Evolutionary conservation across 2,329 filamentous ascomycete genomes (phyloP), one percentile per base, ranked within the genome.

Genomic region (Alternaria brassicae): DNA sequence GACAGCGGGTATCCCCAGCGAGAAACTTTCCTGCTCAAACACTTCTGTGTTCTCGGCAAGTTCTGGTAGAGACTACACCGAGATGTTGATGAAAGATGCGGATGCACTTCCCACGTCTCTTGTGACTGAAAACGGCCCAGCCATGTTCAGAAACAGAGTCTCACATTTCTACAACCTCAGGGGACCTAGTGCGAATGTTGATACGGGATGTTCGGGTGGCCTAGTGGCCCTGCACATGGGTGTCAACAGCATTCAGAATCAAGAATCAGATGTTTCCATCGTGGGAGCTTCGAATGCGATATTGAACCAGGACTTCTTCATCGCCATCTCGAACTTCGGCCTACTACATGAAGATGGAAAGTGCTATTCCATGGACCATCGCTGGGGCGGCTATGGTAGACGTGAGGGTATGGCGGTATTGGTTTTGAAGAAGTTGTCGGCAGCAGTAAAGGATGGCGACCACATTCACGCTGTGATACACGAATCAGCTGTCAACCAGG

Each of bases 91-190:
- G 51, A 34, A 36, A 28, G 51, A 53, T 6, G 27, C 28, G 17
- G 51, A 53, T 3, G 15, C 39, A 21, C 28, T 45, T 12, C 39
- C 51, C 12, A 36, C 40, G 9, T 44, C 51, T 30, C 41, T 53
- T 1, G 28, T 53, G 9, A 53, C 51, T 15, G 51, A 40, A 8
- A 53, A 53, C 13, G 51, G 51, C 9, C 25, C 51, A 19, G 51
- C 51, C 1, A 53, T 53, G 51, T 45, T 53, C 6, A 17, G 40
- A 4, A 53, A 53, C 40, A 17, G 51, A 6, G 40, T 53, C 10
- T 53, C 51, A 4, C 51, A 53, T 36, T 53, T 53, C 21, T 53
- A 44, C 40, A 45, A 53, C 19, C 40, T 53, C 2, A 19, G 23
- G 10, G 51, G 51, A 4, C 51, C 51, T n/a, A 53, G 51, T 37